Conservation (phyloP, 2,329 filamentous ascomycete genomes). For the Nemania diffusa region DNA sequence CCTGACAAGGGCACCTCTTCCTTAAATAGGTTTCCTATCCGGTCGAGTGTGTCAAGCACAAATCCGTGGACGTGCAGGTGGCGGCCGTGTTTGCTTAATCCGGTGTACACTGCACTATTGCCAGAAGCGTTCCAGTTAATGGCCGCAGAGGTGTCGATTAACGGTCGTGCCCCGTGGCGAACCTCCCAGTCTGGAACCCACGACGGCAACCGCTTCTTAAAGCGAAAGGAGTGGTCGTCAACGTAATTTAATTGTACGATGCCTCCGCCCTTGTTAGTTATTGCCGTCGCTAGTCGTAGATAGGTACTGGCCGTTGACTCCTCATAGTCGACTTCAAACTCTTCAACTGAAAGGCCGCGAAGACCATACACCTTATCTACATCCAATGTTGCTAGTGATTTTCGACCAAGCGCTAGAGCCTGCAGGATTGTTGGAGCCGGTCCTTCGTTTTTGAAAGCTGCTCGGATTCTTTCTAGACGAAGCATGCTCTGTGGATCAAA, state of each 20-base stretch:
- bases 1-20: not conserved
- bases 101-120: not conserved
- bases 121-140: not conserved
- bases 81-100: not conserved
- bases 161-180: not conserved
- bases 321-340: not conserved
- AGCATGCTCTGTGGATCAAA: not conserved
- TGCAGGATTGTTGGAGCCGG: not conserved
- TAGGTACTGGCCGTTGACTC: not conserved
- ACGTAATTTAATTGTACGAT: not conserved
- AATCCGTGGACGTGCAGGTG: not conserved
- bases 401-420: not conserved
- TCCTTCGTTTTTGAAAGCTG: not conserved
- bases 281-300: not conserved
- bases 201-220: not conserved
- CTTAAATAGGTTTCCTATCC: not conserved
- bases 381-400: not conserved
- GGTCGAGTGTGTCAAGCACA: not conserved
- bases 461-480: not conserved
- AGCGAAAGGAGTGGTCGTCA: not conserved
- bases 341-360: not conserved
- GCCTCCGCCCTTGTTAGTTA: not conserved
- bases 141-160: not conserved
- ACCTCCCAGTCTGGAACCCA: not conserved
- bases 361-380: not conserved